A percentile compares a stretch with the other conserved stretches of the same genome.
These are phyloP conservation scores for Phylloporus rhodoxanthus DNA, from an alignment of 768 basidiomycete genomes.

Conservation along the genomic window DNA sequence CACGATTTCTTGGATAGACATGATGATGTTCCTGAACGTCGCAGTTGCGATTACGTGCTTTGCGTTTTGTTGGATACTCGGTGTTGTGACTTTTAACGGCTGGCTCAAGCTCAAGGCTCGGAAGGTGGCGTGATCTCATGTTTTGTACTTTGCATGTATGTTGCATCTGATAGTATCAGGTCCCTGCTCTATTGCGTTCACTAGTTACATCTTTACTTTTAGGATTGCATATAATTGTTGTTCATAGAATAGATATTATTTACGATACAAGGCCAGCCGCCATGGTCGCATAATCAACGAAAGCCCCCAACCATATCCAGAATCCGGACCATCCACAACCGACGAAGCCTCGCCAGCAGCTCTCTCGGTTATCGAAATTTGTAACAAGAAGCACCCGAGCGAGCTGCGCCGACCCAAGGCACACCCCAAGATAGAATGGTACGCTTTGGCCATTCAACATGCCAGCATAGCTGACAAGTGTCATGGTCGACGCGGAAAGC, in stretches of 20 bases:
- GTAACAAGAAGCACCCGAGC: conserved; percentile 69
- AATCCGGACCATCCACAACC: conserved; percentile 87
- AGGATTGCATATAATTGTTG: background rate
- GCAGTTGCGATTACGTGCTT: conserved; percentile 83
- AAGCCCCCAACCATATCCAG: conserved; percentile 78
- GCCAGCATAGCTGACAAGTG: conserved; percentile 73
- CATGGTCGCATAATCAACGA: conserved; percentile 55
- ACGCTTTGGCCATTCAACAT: conserved; percentile 69
- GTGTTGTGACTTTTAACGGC: conserved; percentile 74
- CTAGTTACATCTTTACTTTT: background rate
- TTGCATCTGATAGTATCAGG: too few relatives aligned
- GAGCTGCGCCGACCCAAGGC: conserved; percentile 69
- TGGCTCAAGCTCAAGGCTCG: conserved; percentile 67
- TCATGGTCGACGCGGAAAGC: conserved; percentile 69
- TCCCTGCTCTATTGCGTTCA: too few relatives aligned
- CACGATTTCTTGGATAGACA: conserved; percentile 40
- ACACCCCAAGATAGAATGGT: conserved; percentile 75
- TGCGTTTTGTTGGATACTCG: conserved; percentile 78
- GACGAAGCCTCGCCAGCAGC: conserved; percentile 88
- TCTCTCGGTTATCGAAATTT: conserved; percentile 65
- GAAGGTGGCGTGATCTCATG: conserved; percentile 13
- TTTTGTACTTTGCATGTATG: background rate
- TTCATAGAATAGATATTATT: background rate
- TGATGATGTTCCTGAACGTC: conserved; percentile 86
- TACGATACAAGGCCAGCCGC: conserved; percentile 5